Percentiles rank a stretch among this genome's conserved stretches.
phyloP scores from a whole-genome alignment of 768 basidiomycete species.

The Suillus americanus region DNA sequence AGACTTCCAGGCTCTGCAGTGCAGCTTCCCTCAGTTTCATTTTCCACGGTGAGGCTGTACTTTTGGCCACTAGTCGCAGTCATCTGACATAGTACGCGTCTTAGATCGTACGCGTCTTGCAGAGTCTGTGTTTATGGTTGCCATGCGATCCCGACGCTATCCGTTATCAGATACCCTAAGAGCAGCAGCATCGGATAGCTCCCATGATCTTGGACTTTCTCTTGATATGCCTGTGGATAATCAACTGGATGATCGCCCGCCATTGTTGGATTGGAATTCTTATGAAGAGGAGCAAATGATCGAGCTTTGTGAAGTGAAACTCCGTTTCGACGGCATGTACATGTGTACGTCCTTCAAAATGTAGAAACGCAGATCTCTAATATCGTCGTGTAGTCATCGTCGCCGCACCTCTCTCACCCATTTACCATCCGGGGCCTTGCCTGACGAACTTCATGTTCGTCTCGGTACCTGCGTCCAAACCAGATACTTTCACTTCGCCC shows the following conservation, averaged over 20 bases:
- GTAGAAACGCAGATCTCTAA: background rate
- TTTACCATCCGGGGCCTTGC: constrained; percentile 36
- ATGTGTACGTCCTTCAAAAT: constrained; percentile 39
- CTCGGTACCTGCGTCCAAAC: constrained; percentile 33
- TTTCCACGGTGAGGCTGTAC: constrained; percentile 49
- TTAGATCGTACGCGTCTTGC: constrained; percentile 4
- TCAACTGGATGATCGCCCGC: constrained; percentile 22
- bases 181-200: constrained; percentile 26
- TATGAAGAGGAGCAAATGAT: constrained; percentile 62
- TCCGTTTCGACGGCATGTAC: constrained; percentile 44
- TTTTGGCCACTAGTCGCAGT: background rate
- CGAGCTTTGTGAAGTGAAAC: constrained; percentile 58
- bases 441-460: constrained; percentile 50
- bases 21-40: constrained; percentile 59
- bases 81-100: constrained; percentile 6
- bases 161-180: constrained; percentile 38
- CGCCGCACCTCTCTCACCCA: constrained; percentile 44
- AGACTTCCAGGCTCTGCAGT: constrained; percentile 47
- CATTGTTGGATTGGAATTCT: constrained; percentile 44
- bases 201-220: constrained; percentile 42
- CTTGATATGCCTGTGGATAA: constrained; percentile 21
- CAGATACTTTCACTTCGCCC: constrained; percentile 25
- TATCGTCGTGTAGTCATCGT: constrained; percentile 34
- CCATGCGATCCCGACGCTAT: constrained; percentile 56
- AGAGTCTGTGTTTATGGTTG: constrained; percentile 62